Base-by-base conservation (phyloP, 2,329 filamentous ascomycete species). In the Cladosporium sp. region DNA sequence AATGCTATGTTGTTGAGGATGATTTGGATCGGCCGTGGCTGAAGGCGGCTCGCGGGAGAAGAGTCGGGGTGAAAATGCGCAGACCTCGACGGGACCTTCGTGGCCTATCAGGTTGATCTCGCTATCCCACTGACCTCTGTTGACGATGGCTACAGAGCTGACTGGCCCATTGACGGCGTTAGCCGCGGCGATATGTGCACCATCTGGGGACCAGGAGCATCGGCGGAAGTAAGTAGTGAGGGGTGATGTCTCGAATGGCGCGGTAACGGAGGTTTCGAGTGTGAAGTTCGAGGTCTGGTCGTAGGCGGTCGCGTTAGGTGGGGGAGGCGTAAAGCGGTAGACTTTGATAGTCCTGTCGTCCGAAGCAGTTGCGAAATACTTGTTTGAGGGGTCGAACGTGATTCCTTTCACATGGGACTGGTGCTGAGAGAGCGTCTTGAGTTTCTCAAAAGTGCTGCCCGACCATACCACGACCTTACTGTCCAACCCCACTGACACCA, bases 401-500 rank as follows among this genome's bases (percentile, higher is more conserved):
- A 99, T 95, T 55, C 95, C 93, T 69, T 99, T 99, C 73, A 99
- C 93, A 67, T 97, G 95, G 68, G 90, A 96, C 68, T 95, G 89
- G 70, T 99, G 93, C 52, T 91, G 86, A 2, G 90, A 84, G 4
- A 99, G 75, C 3, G 89, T 92, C 78, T 97, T 97, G 58, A 99
- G 79, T 73, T 95, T 97, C 73, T 99, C 93, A 61, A 99, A 99
- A 0, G 91, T 97, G 70, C 95, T 87, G 1, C 93, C 95, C 1
- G 92, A 97, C 93, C 93, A 99, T 18, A 99, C 87, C 8, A 99
- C 93, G 12, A 99, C 86, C 72, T 99, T 99, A 38, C 93, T 97
- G 71, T 99, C 93, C 59, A 99, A 74, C 1, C 93, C 95, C 20
- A 99, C 93, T 0, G 93, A 97, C 4, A 97, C 91, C 54, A 99